These are phyloP conservation scores for Pseudopyricularia cyperi DNA, from an alignment of 2,329 filamentous ascomycete genomes.

Conservation along the genomic window DNA sequence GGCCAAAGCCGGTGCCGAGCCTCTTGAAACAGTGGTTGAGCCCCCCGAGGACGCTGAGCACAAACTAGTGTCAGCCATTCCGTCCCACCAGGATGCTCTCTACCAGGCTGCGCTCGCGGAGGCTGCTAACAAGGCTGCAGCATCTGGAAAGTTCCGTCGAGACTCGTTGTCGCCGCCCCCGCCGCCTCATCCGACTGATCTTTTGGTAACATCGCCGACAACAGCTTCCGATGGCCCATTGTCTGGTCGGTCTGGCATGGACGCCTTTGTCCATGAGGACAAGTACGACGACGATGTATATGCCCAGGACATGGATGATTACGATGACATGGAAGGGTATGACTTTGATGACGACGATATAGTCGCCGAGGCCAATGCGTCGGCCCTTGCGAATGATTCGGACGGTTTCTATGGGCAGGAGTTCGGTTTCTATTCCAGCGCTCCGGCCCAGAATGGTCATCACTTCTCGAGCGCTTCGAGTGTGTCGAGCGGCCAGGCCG, in stretches of 20 bases:
- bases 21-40: neutral
- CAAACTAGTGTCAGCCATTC: neutral
- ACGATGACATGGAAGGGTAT: conserved; percentile 45
- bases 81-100: conserved; percentile 24
- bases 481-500: conserved; percentile 3
- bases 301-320: conserved; percentile 40
- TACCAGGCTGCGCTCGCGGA: conserved; percentile 79
- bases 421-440: conserved; percentile 83
- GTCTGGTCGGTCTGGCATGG: conserved; percentile 7
- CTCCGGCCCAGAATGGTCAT: conserved; percentile 26
- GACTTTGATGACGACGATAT: conserved; percentile 77
- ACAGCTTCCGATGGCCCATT: conserved; percentile 12
- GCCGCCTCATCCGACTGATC: conserved; percentile 11
- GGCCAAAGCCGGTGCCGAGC: neutral
- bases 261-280: conserved; percentile 26
- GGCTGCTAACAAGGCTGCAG: conserved; percentile 64
- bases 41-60: neutral
- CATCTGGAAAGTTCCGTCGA: conserved; percentile 62
- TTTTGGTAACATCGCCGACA: conserved; percentile 21
- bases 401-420: conserved; percentile 94
- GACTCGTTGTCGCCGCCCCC: conserved; percentile 31
- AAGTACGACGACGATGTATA: conserved; percentile 51
- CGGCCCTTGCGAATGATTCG: conserved; percentile 79
- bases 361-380: conserved; percentile 89
- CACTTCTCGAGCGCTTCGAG: neutral